phyloP scores from a whole-genome alignment of 2,329 filamentous ascomycete species.

The Sarocladiaceae sp. region DNA sequence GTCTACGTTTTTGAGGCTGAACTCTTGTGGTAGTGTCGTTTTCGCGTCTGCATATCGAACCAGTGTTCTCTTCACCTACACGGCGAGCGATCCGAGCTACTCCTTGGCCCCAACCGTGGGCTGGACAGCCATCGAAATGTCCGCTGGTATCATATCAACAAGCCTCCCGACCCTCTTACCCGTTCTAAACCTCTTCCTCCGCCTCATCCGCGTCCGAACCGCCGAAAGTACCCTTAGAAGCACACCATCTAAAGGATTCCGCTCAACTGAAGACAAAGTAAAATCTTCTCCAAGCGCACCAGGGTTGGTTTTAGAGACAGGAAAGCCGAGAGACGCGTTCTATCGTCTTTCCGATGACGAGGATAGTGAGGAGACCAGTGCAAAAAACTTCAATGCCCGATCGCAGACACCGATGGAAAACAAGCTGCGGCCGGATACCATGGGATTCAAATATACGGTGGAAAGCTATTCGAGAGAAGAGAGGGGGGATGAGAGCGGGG shows the following conservation, averaged over 20 bases:
- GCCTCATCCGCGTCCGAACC: conserved; percentile 29
- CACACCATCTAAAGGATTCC: conserved; percentile 17
- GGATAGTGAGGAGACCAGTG: neutral
- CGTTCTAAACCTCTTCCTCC: conserved; percentile 32
- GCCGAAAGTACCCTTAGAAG: conserved; percentile 7
- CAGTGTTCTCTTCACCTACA: conserved; percentile 39
- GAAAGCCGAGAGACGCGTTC: conserved; percentile 15
- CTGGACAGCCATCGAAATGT: conserved; percentile 43
- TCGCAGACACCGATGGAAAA: conserved; percentile 19
- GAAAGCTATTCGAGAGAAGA: conserved; percentile 23
- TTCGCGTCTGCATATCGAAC: conserved; percentile 43
- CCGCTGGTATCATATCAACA: conserved; percentile 45
- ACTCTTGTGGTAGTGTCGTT: conserved; percentile 28
- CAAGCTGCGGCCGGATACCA: conserved; percentile 24
- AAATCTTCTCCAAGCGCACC: conserved; percentile 9
- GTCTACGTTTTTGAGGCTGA: neutral
- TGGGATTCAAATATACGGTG: conserved; percentile 23
- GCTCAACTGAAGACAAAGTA: conserved; percentile 14
- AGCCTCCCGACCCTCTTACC: conserved; percentile 47
- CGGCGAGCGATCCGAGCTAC: conserved; percentile 33
- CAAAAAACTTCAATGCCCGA: conserved; percentile 12
- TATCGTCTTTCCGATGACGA: conserved; percentile 26
- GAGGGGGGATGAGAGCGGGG: conserved; percentile 21
- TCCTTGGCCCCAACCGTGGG: conserved; percentile 38
- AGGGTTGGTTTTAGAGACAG: conserved; percentile 14